phyloP scores from a whole-genome alignment of 495 filamentous ascomycete species.

The Xylaria telfairii region DNA sequence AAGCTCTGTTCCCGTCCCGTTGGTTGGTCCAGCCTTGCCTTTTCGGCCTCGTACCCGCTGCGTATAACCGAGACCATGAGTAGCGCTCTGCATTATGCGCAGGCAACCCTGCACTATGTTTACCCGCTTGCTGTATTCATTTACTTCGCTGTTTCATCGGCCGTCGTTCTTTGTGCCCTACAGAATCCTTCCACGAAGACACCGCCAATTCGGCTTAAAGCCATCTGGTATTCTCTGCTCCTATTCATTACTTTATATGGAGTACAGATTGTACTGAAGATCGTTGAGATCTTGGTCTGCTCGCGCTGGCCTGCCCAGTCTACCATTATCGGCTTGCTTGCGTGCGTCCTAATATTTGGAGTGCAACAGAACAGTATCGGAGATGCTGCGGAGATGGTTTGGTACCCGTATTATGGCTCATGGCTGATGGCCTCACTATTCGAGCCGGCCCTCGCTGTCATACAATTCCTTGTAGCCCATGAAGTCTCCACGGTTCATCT shows the following conservation, averaged over 20 bases:
- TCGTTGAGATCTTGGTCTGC: constrained; percentile 46
- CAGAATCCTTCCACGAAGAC: constrained; percentile 51
- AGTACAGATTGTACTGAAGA: constrained; percentile 51
- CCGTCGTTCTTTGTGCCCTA: constrained; percentile 61
- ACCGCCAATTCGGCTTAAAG: constrained; percentile 49
- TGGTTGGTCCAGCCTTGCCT: constrained; percentile 15
- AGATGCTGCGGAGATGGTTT: constrained; percentile 56
- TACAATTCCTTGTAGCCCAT: constrained; percentile 41
- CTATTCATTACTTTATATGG: constrained; percentile 57
- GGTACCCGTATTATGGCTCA: constrained; percentile 66
- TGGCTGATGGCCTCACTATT: constrained; percentile 59
- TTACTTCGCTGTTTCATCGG: constrained; percentile 60
- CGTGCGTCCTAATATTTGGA: constrained; percentile 61
- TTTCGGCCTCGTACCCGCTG: not conserved
- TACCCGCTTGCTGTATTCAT: constrained; percentile 61
- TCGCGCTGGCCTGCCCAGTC: constrained; percentile 51
- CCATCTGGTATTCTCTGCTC: constrained; percentile 56
- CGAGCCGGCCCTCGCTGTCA: constrained; percentile 51
- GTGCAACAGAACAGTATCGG: constrained; percentile 58
- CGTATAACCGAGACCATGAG: constrained; percentile 12
- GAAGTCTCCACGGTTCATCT: constrained; percentile 22
- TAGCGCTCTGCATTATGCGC: constrained; percentile 19
- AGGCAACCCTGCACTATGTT: constrained; percentile 55
- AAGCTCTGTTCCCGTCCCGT: not conserved
- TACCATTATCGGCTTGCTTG: constrained; percentile 58